Base-by-base conservation (phyloP, 441 rosid species). In the Populus hybrid region DNA sequence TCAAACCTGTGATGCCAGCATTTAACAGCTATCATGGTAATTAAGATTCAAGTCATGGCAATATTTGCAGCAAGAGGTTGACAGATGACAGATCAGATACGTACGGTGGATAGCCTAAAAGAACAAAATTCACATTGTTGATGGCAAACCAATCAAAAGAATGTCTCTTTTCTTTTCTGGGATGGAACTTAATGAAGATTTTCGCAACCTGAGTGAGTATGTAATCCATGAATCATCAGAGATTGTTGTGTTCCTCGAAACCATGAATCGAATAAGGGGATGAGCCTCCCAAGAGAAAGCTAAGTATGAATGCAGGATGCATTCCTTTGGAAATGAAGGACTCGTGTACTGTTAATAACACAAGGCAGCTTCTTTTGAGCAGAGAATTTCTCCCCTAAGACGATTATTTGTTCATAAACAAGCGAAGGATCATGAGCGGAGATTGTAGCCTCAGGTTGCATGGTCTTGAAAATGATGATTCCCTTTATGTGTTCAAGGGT, bases 361-460 rank as follows among this genome's bases (percentile, higher is more conserved):
- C 92, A 86, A 87, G 81, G 83, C 82, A 82, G 71, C 74, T 81
- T 75, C 81, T 95, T 53, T 73, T 89, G 83, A 82, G 81, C 75
- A 71, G 80, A 38, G 83, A 88, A 74, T 85, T 82, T 59, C 84
- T 95, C 66, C 97, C 96, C 0, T 74, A 34, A 42, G 96, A 91
- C 46, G 96, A 93, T 68, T 95, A 93, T 66, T 79, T 93, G 81
- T 93, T 93, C 79, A 89, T 93, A 38, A 96, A 95, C 82, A 95
- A 89, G 81, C 98, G 90, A 81, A 79, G 98, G 85, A 90, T 93
- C 34, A 93, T 95, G 98, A 82, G 89, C 12, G 91, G 88, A 16
- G 72, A 75, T 36, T 93, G 94, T 76, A 94, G 93, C 84, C 90
- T 95, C 23, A 82, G 87, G 32, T 93, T 95, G 94, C 98, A 95